A percentile compares a stretch with the other conserved stretches of the same genome.
Conservation (phyloP, 495 filamentous ascomycete species). For the Cenococcum geophilum region DNA sequence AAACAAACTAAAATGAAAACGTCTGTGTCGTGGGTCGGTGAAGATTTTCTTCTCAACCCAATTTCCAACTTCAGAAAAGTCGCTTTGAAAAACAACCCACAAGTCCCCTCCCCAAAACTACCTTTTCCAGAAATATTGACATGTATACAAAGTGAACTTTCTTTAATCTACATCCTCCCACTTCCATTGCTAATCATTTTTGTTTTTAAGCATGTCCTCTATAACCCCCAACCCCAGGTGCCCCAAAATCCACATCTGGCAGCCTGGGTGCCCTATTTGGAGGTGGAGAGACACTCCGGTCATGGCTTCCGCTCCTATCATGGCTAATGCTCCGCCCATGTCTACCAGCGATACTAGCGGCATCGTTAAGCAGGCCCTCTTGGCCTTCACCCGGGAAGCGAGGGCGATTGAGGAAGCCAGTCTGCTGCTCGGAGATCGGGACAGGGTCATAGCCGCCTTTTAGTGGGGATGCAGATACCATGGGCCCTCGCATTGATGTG, state of each 20-base stretch:
- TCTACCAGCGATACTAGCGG: conserved; percentile 20
- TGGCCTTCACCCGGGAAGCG: conserved; percentile 12
- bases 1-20: conserved; percentile 14
- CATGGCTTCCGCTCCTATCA: conserved; percentile 5
- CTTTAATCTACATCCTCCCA: conserved; percentile 18
- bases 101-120: conserved; percentile 2
- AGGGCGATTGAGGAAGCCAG: neutral
- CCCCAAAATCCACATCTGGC: conserved; percentile 24
- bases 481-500: conserved; percentile 23
- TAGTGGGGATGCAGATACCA: conserved; percentile 8
- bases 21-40: conserved; percentile 13
- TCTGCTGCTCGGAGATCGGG: conserved; percentile 27
- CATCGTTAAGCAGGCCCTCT: conserved; percentile 24
- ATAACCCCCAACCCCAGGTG: conserved; percentile 9
- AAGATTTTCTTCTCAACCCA: conserved; percentile 1
- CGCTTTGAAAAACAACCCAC: conserved; percentile 13
- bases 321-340: conserved; percentile 11
- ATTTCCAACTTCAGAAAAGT: neutral
- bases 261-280: conserved; percentile 20
- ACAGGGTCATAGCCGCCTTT: conserved; percentile 36
- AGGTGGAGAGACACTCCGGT: conserved; percentile 16
- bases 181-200: conserved; percentile 7
- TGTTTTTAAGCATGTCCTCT: conserved; percentile 7
- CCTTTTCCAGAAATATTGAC: no score
- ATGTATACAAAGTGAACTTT: conserved; percentile 21